Evolutionary conservation across 2,329 filamentous ascomycete genomes (phyloP), one percentile per base, ranked within the genome.

Genomic region (Trichoderma gracile): DNA sequence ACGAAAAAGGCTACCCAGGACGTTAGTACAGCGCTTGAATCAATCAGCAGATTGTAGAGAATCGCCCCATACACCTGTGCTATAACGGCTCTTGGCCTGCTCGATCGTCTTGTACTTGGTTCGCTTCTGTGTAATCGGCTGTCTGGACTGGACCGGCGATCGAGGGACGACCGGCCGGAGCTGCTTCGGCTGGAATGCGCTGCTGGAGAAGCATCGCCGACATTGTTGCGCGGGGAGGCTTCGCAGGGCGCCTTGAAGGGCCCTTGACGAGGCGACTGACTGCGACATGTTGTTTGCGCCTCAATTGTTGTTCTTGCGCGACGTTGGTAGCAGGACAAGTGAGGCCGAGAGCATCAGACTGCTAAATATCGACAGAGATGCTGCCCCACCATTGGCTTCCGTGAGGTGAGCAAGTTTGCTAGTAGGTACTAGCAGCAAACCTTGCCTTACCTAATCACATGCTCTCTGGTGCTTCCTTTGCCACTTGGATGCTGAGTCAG

Each of bases 1-100:
- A 93, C 61, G 93, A 97, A 81, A 99, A 98, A 33, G 95, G 95
- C 89, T 93, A 63, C 66, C 21, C 53, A 40, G 23, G 47, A 30
- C 30, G 50, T 65, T 30, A 65, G 63, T 23, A 54, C 1, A 27
- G 23, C 43, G 12, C 53, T 23, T 5, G 33, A 23, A 25, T 21
- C 49, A 27, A 38, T 47, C 5, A 49, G 46, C 17, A 30, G 10
- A 6, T 21, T 15, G 17, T 2, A 42, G 15, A 27, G 27, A 12
- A 7, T 17, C 8, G 8, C 7, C 10, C 59, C 55, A 67, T 80
- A 85, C 82, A 64, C 85, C 85, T 58, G 82, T 83, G 67, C 81
- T 79, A 68, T 86, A 81, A 67, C 84, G 78, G 74, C 82, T 86
- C 77, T 83, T 84, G 53, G 83, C 82, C 76, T 87, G 80, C 71